A percentile compares a stretch with the other conserved stretches of the same genome.
Conservation (phyloP, 768 basidiomycete genomes). For the Suillus occidentalis region DNA sequence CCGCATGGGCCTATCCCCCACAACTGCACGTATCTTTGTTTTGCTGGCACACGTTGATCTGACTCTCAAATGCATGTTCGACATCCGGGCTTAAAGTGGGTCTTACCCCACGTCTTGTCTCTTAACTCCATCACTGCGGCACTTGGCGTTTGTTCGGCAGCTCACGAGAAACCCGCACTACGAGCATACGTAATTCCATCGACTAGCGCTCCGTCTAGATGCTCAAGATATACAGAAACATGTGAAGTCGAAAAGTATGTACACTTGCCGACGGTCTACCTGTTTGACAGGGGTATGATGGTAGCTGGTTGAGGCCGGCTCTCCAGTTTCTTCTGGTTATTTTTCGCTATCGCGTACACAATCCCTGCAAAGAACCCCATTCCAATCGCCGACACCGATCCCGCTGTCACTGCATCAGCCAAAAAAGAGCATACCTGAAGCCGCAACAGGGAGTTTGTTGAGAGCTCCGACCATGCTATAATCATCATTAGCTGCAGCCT, state of each 20-base stretch:
- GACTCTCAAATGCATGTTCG: conserved; percentile 1
- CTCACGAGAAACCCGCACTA: background rate
- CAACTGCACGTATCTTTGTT: background rate
- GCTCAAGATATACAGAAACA: conserved; percentile 5
- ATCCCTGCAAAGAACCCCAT: conserved; percentile 92
- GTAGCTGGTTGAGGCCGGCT: conserved; percentile 47
- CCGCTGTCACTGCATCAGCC: conserved; percentile 85
- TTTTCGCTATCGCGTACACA: conserved; percentile 92
- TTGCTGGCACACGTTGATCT: background rate
- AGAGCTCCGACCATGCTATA: conserved; percentile 92
- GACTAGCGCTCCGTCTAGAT: background rate
- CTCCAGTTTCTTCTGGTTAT: conserved; percentile 83
- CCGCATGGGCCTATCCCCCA: background rate
- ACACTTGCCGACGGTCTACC: conserved; percentile 27
- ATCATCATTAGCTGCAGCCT: conserved; percentile 7
- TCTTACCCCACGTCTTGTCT: conserved; percentile 23
- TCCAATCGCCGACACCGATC: conserved; percentile 84
- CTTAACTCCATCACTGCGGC: conserved; percentile 15
- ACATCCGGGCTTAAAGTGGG: conserved; percentile 35
- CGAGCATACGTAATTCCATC: background rate
- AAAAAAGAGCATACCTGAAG: conserved; percentile 98
- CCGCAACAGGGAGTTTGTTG: conserved; percentile 97
- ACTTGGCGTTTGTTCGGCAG: background rate
- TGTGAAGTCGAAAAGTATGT: background rate
- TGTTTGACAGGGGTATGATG: conserved; percentile 63